Percentiles rank a stretch among this genome's conserved stretches.
phyloP scores from a whole-genome alignment of 768 basidiomycete species.

The Termitomyces sp. region DNA sequence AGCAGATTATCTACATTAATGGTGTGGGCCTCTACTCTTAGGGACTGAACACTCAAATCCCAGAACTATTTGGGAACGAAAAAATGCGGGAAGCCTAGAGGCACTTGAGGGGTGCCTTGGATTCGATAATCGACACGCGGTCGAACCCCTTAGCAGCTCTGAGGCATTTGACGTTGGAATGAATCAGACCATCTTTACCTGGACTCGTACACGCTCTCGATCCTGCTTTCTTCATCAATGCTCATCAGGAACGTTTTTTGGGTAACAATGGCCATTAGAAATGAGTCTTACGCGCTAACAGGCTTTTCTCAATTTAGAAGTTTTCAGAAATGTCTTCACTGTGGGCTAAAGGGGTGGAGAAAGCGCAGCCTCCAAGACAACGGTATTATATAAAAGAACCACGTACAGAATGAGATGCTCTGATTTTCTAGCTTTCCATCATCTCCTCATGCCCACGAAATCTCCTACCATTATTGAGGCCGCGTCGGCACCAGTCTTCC shows the following conservation, averaged over 20 bases:
- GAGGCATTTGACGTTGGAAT: background rate
- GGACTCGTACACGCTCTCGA: background rate
- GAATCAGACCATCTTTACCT: background rate
- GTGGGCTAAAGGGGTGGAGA: background rate
- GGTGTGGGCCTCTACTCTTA: too few species aligned
- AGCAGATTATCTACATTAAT: too few species aligned
- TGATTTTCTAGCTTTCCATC: background rate
- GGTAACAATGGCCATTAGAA: background rate
- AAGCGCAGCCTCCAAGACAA: background rate
- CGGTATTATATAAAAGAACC: background rate
- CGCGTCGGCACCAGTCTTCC: background rate
- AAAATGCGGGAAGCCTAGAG: too few species aligned
- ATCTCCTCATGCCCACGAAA: background rate
- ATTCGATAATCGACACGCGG: background rate
- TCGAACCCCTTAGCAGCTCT: too few species aligned
- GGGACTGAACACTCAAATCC: too few species aligned
- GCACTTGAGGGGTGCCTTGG: background rate
- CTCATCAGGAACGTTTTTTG: background rate
- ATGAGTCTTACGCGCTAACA: too few species aligned
- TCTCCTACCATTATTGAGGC: background rate
- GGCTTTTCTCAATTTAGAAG: background rate
- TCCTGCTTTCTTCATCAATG: background rate
- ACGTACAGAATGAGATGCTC: background rate
- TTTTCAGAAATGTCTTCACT: background rate
- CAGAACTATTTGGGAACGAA: too few species aligned